phyloP scores from a whole-genome alignment of 768 basidiomycete genomes.

The Suillus alpinus region DNA sequence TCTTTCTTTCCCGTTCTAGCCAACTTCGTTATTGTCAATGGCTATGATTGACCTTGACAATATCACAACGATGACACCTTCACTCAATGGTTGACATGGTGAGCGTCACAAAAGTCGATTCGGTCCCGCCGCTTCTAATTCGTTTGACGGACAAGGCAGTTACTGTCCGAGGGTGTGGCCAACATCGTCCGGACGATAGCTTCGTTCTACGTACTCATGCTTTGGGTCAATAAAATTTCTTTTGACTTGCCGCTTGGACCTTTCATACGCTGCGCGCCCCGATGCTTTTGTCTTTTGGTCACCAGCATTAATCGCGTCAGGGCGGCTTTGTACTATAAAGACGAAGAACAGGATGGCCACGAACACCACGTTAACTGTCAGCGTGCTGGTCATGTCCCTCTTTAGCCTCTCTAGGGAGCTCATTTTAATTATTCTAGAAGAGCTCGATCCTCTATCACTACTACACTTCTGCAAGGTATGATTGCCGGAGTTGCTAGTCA shows the following conservation, averaged over 20 bases:
- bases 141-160: slow-evolving; percentile 24
- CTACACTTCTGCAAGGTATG: slow-evolving; percentile 30
- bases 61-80: slow-evolving; percentile 7
- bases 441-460: slow-evolving; percentile 32
- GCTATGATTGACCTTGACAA: slow-evolving; percentile 15
- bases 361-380: slow-evolving; percentile 18
- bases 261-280: slow-evolving; percentile 26
- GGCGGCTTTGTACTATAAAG: slow-evolving; percentile 27
- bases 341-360: slow-evolving; percentile 9
- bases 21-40: slow-evolving; percentile 26
- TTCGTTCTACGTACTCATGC: slow-evolving; percentile 26
- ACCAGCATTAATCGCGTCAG: slow-evolving; percentile 20
- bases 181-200: slow-evolving; percentile 16
- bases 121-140: slow-evolving; percentile 30
- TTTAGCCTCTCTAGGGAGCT: slow-evolving; percentile 30
- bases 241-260: slow-evolving; percentile 25
- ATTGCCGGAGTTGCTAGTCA: not conserved
- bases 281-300: slow-evolving; percentile 34
- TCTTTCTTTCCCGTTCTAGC: slow-evolving; percentile 20
- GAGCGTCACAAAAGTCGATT: slow-evolving; percentile 27
- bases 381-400: slow-evolving; percentile 36
- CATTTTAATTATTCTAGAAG: slow-evolving; percentile 29
- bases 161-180: slow-evolving; percentile 18
- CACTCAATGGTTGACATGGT: slow-evolving; percentile 35
- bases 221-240: slow-evolving; percentile 24